Evolutionary conservation across 73 alveolate genomes (phyloP), one percentile per base, ranked within the genome.

Genomic region (Blepharisma japonicum): DNA sequence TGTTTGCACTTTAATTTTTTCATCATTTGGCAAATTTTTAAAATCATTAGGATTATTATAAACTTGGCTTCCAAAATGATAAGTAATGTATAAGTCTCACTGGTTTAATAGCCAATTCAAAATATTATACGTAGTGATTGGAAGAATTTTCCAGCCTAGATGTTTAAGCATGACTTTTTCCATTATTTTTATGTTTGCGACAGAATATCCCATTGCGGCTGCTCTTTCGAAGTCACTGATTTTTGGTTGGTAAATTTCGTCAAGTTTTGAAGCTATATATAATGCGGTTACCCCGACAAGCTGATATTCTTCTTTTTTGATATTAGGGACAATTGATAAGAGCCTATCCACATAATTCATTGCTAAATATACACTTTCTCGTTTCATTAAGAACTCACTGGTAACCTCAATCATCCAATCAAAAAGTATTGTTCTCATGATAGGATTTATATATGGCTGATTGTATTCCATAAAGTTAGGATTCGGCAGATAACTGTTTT

Each of bases 341-440:
- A 54, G 89, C 83, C 94, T 50, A 86, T 95, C 98, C 56, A 90
- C 78, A 79, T 82, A 88, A 55, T 81, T 84, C 45, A 91, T 81
- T 25, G 96, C 86, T 8, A 88, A 81, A 83, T 90, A 94, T 81
- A 85, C 86, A 6, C 97, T 94, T 70, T 92, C 92, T 45, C 97
- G 72, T 71, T 83, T 82, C 55, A 94, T 86, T 6, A 88, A 87
- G 56, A 94, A 92, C 81, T 94, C 97, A 54, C 81, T 86, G 32
- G 95, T 88, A 38, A 94, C 99, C 80, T 94, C 99, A 94, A 89
- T 92, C 88, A 94, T 88, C 99, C 99, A 94, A 78, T 94, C 99
- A 21, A 92, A 55, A 67, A 94, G 86, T 9, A 94, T 85, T 49
- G 90, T 74, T 55, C 99, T 85, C 95, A 92, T 94, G 39, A 71